Evolutionary conservation across 441 rosid species (phyloP).

Genomic region (Dalechampia spathulata): DNA sequence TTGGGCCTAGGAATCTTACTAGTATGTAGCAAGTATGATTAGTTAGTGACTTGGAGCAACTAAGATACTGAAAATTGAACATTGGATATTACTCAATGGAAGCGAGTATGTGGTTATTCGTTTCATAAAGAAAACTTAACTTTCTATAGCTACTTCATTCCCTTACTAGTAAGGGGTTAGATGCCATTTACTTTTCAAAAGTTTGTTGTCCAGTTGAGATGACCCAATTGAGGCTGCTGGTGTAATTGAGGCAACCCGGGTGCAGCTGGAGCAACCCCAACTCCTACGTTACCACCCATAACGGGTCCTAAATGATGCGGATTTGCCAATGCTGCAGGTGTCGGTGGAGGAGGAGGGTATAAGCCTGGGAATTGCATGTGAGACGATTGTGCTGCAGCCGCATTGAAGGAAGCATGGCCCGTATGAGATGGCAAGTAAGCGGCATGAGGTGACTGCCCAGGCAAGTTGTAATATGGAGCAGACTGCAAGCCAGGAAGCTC

Average conservation of each 20-base stretch:
- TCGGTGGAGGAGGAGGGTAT: slow-evolving; percentile 60
- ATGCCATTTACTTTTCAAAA: slow-evolving; percentile 47
- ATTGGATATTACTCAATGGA: slow-evolving; percentile 38
- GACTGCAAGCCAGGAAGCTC: slow-evolving; percentile 66
- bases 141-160: slow-evolving; percentile 52
- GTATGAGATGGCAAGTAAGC: slow-evolving; percentile 77
- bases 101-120: slow-evolving; percentile 29
- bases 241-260: slow-evolving; percentile 72
- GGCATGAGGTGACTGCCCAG: slow-evolving; percentile 78
- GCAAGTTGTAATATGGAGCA: slow-evolving; percentile 64
- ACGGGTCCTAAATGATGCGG: slow-evolving; percentile 78
- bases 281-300: slow-evolving; percentile 73
- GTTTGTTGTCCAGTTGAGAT: slow-evolving; percentile 83
- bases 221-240: slow-evolving; percentile 88
- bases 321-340: slow-evolving; percentile 62
- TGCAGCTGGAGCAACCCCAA: slow-evolving; percentile 62
- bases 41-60: neutral
- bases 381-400: slow-evolving; percentile 72
- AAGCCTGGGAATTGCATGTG: slow-evolving; percentile 87
- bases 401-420: slow-evolving; percentile 71
- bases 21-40: neutral
- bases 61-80: slow-evolving; percentile 15
- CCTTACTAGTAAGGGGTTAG: slow-evolving; percentile 44
- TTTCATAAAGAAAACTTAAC: slow-evolving; percentile 36
- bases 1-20: too few relatives aligned